A percentile compares a stretch with the other conserved stretches of the same genome.
These are phyloP conservation scores for Penicillium sclerotiorum DNA, from an alignment of 2,329 filamentous ascomycete species.

Conservation along the genomic window DNA sequence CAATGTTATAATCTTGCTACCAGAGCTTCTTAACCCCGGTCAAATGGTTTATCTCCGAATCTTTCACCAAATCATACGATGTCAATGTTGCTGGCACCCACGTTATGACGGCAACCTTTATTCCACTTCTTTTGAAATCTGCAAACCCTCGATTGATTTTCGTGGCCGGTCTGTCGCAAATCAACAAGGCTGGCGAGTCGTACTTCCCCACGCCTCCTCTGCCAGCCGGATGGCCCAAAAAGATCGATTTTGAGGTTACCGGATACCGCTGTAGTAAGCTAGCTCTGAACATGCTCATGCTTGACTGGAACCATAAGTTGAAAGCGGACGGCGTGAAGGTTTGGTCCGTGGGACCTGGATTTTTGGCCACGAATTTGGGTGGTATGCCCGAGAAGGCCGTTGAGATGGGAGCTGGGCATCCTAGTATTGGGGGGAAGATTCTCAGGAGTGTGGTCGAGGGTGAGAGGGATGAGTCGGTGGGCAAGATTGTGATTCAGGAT, in stretches of 20 bases:
- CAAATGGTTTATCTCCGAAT: no score
- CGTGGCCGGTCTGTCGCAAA: conserved; percentile 14
- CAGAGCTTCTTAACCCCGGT: no score
- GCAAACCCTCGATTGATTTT: conserved; percentile 46
- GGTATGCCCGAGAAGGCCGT: conserved; percentile 8
- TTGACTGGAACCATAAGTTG: conserved; percentile 50
- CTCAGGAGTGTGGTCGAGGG: conserved; percentile 13
- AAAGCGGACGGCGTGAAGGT: conserved; percentile 53
- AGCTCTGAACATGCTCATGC: conserved; percentile 54
- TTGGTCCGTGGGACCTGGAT: conserved; percentile 49
- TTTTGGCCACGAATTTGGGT: conserved; percentile 44
- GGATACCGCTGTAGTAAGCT: conserved; percentile 41
- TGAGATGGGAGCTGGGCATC: conserved; percentile 13
- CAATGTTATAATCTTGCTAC: conserved; percentile 5
- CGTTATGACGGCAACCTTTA: conserved; percentile 50
- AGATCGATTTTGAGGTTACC: conserved; percentile 15
- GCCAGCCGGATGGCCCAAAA: conserved; percentile 21
- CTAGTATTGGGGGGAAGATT: conserved; percentile 12
- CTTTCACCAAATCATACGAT: conserved; percentile 52
- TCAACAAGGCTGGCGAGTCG: conserved; percentile 8
- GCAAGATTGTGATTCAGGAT: neutral
- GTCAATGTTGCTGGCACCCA: conserved; percentile 56
- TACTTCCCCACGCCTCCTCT: conserved; percentile 14
- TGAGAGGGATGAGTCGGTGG: conserved; percentile 1
- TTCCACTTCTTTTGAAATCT: conserved; percentile 55